These are phyloP conservation scores for Kingdonia uniflora DNA, from an alignment of 164 flowering plant genomes.

Conservation along the genomic window DNA sequence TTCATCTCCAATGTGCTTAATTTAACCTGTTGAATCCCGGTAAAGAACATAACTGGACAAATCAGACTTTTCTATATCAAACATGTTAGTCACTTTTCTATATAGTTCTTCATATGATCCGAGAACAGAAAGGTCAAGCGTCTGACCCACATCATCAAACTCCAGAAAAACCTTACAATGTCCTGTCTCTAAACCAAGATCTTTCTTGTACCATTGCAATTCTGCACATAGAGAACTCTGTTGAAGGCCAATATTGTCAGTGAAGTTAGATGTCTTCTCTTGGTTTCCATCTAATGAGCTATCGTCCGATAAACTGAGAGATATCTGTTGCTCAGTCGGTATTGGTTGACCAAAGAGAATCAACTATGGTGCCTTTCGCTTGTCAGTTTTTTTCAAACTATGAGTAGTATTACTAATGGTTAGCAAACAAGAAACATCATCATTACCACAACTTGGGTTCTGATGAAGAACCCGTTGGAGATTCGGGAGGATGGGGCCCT, in stretches of 20 bases:
- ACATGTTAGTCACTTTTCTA: constrained; percentile 49
- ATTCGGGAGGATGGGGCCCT: no score
- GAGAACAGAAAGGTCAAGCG: constrained; percentile 79
- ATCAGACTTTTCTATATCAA: constrained; percentile 45
- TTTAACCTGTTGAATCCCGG: constrained; percentile 38
- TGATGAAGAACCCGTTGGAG: constrained; percentile 16
- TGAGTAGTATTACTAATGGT: no score
- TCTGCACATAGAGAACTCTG: constrained; percentile 25
- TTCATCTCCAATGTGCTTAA: constrained; percentile 62
- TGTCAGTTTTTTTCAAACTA: no score
- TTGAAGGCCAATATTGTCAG: constrained; percentile 19
- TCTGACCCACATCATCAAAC: constrained; percentile 67
- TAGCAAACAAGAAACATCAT: no score
- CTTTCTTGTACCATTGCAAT: constrained; percentile 26
- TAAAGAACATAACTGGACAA: constrained; percentile 32
- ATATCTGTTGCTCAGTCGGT: no score
- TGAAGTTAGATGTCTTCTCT: constrained; percentile 12
- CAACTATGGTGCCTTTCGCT: no score
- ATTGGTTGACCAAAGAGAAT: no score
- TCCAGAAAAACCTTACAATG: constrained; percentile 80
- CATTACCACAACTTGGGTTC: constrained; percentile 24
- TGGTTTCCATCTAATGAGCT: no score
- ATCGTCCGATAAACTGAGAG: no score
- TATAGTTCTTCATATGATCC: no score
- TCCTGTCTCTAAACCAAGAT: constrained; percentile 37